Percentiles rank a stretch among this genome's conserved stretches.
Conservation (phyloP, 257 asterid genomes). For the Ehretia macrophylla region DNA sequence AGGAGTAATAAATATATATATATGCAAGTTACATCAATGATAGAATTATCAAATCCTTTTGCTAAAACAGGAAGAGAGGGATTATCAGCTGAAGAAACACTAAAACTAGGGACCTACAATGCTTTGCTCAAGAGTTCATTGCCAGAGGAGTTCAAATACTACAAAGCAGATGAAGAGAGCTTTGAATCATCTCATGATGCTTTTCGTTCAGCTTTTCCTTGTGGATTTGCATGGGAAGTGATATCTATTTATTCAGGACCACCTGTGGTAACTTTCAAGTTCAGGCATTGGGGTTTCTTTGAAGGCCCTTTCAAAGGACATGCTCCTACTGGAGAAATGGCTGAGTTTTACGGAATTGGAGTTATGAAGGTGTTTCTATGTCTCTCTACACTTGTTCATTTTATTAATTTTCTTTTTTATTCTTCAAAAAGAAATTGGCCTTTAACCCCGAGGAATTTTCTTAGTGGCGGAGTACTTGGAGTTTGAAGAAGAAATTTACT, state of each 20-base stretch:
- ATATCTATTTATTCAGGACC: conserved; percentile 66
- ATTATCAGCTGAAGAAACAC: conserved; percentile 63
- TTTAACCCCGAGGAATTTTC: too few species aligned
- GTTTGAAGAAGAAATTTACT: too few species aligned
- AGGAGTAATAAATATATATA: too few species aligned
- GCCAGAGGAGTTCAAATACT: conserved; percentile 67
- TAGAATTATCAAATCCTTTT: neutral
- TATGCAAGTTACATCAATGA: neutral
- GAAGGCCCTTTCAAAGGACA: conserved; percentile 83
- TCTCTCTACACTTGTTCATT: neutral
- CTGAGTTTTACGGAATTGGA: conserved; percentile 64
- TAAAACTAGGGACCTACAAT: conserved; percentile 69
- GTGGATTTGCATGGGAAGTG: conserved; percentile 94
- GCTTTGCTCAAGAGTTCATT: conserved; percentile 74
- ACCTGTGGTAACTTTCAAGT: conserved; percentile 66
- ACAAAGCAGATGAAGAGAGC: conserved; percentile 79
- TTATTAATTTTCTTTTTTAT: neutral
- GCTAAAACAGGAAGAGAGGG: conserved; percentile 54
- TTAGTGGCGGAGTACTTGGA: too few species aligned
- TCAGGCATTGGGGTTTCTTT: conserved; percentile 90
- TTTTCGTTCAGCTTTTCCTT: conserved; percentile 66
- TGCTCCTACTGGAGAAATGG: conserved; percentile 68
- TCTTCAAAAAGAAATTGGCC: too few species aligned
- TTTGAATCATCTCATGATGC: conserved; percentile 74
- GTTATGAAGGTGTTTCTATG: conserved; percentile 48